Conservation (phyloP, 2,329 filamentous ascomycete species). For the Claviceps humidiphila region DNA sequence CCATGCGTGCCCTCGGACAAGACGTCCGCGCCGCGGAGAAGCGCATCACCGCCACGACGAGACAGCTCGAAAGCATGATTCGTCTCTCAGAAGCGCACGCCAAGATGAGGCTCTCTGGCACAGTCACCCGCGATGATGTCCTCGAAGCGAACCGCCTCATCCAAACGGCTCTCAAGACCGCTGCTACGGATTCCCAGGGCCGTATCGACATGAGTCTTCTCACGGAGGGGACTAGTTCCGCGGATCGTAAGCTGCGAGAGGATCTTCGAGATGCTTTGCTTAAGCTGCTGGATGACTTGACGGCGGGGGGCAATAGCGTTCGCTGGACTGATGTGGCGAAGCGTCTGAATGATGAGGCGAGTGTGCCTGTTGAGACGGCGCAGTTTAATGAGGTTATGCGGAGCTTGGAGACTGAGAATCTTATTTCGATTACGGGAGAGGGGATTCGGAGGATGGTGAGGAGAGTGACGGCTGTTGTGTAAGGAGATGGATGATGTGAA, state of each 20-base stretch:
- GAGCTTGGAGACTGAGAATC: constrained; percentile 70
- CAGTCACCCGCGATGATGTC: constrained; percentile 72
- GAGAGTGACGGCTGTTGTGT: constrained; percentile 47
- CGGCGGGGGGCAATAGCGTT: constrained; percentile 51
- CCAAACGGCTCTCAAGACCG: constrained; percentile 86
- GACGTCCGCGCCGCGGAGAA: constrained; percentile 80
- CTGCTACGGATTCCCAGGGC: constrained; percentile 85
- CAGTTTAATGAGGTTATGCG: constrained; percentile 79
- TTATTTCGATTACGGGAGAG: constrained; percentile 69
- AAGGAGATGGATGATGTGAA: neutral
- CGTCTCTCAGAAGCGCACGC: constrained; percentile 91
- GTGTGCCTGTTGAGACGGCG: constrained; percentile 55
- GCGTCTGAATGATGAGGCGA: constrained; percentile 56
- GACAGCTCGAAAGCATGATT: constrained; percentile 97
- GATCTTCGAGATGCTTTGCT: constrained; percentile 76
- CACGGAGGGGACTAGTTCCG: constrained; percentile 83
- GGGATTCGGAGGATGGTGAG: constrained; percentile 72
- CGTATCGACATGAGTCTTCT: constrained; percentile 94
- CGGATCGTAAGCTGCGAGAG: constrained; percentile 69
- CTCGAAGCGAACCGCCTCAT: constrained; percentile 85
- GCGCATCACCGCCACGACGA: constrained; percentile 92
- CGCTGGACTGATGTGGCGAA: constrained; percentile 68
- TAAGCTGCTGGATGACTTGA: constrained; percentile 66
- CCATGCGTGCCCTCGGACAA: constrained; percentile 86
- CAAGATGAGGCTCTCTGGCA: constrained; percentile 78